A percentile compares a stretch with the other conserved stretches of the same genome.
phyloP scores from a whole-genome alignment of 768 basidiomycete species.

The Termitomyces sp. region DNA sequence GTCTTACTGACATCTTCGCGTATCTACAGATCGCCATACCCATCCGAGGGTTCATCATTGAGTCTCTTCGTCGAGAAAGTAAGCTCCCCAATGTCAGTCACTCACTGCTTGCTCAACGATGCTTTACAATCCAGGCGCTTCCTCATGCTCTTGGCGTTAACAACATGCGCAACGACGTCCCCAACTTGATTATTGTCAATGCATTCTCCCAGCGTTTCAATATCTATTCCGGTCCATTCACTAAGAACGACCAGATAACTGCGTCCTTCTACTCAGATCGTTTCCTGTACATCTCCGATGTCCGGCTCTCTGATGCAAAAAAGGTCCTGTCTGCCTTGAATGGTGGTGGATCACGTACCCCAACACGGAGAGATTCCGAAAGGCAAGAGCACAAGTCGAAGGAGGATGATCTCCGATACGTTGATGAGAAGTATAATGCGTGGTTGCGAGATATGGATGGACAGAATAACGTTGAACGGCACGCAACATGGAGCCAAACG shows the following conservation, averaged over 20 bases:
- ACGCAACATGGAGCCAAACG: conserved; percentile 53
- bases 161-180: conserved; percentile 58
- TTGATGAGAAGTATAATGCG: conserved; percentile 15
- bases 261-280: conserved; percentile 66
- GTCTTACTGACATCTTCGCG: conserved; percentile 5
- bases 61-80: conserved; percentile 55
- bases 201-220: conserved; percentile 67
- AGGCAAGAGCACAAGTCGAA: conserved; percentile 26
- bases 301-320: conserved; percentile 50
- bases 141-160: conserved; percentile 59
- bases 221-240: conserved; percentile 68
- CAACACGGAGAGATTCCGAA: conserved; percentile 19
- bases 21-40: conserved; percentile 52
- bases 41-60: conserved; percentile 59
- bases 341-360: conserved; percentile 22
- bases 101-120: not conserved
- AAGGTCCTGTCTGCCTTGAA: conserved; percentile 56
- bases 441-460: conserved; percentile 63
- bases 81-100: conserved; percentile 12
- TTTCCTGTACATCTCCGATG: conserved; percentile 60
- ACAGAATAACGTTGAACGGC: conserved; percentile 33
- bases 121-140: conserved; percentile 35
- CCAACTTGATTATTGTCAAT: conserved; percentile 65
- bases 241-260: conserved; percentile 79
- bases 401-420: conserved; percentile 15